Conservation (phyloP, 2,329 filamentous ascomycete genomes). For the Verticillium tricorpus region DNA sequence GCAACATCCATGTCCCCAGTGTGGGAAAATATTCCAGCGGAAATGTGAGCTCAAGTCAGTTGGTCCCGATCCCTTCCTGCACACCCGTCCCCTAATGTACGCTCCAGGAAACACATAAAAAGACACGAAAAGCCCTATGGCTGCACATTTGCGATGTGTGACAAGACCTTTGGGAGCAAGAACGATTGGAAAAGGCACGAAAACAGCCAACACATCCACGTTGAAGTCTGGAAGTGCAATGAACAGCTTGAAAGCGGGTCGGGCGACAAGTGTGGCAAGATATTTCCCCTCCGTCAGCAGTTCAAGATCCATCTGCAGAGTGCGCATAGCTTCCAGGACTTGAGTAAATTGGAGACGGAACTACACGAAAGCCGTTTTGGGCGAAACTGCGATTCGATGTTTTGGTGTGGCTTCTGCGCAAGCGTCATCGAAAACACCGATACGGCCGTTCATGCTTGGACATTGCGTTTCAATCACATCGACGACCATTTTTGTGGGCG, state of each 20-base stretch:
- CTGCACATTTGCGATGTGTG: conserved; percentile 69
- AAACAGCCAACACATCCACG: conserved; percentile 68
- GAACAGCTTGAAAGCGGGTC: conserved; percentile 17
- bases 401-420: conserved; percentile 86
- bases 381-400: conserved; percentile 58
- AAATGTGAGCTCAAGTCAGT: conserved; percentile 55
- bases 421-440: conserved; percentile 47
- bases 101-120: conserved; percentile 72
- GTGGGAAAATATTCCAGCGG: conserved; percentile 42
- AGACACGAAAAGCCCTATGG: conserved; percentile 77
- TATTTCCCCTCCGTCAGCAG: conserved; percentile 52
- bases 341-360: conserved; percentile 31
- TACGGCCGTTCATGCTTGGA: conserved; percentile 51
- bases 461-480: conserved; percentile 64
- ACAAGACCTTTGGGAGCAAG: conserved; percentile 80
- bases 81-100: conserved; percentile 13
- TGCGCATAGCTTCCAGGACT: conserved; percentile 37
- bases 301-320: conserved; percentile 59
- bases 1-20: conserved; percentile 17
- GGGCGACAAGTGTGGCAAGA: conserved; percentile 45
- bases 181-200: conserved; percentile 95
- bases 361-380: conserved; percentile 56
- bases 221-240: conserved; percentile 69
- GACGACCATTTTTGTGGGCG: conserved; percentile 64
- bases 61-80: no score